Percentiles rank a stretch among this genome's conserved stretches.
Evolutionary conservation across 2,329 filamentous ascomycete genomes (phyloP).

Genomic region (Alternaria sp.): DNA sequence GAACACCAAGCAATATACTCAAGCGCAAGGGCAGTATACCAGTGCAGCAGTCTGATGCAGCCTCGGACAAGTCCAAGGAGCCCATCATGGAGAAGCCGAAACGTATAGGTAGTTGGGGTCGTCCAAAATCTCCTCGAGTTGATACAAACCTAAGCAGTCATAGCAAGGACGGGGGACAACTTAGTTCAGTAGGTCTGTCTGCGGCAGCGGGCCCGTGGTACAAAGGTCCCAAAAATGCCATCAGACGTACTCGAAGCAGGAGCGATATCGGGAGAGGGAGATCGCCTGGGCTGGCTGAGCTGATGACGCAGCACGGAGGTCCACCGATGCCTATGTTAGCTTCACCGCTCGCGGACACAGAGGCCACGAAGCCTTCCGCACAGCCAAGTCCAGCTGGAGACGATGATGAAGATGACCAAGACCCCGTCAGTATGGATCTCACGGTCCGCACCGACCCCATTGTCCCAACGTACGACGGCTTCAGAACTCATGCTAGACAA

Average conservation of each 20-base stretch:
- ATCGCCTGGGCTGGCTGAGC: conserved; percentile 56
- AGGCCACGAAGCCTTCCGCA: conserved; percentile 42
- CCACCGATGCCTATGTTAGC: conserved; percentile 64
- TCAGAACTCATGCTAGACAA: conserved; percentile 73
- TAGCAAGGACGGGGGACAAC: conserved; percentile 63
- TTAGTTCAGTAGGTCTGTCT: conserved; percentile 50
- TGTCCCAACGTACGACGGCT: conserved; percentile 75
- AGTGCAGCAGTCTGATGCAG: conserved; percentile 33
- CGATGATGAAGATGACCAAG: conserved; percentile 55
- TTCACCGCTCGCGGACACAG: conserved; percentile 52
- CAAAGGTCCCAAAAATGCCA: conserved; percentile 49
- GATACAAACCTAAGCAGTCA: conserved; percentile 48
- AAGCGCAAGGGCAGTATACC: conserved; percentile 56
- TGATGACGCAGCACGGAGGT: conserved; percentile 65
- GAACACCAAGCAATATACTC: conserved; percentile 54
- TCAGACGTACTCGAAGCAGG: conserved; percentile 62
- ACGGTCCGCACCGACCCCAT: conserved; percentile 70
- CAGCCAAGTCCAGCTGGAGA: conserved; percentile 46
- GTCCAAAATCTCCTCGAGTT: conserved; percentile 50
- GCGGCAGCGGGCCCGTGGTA: conserved; percentile 46
- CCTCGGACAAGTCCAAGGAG: conserved; percentile 39
- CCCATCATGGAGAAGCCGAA: conserved; percentile 44
- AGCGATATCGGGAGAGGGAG: conserved; percentile 58
- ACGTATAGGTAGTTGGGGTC: conserved; percentile 51
- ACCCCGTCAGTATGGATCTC: conserved; percentile 67